Evolutionary conservation across 2,329 filamentous ascomycete genomes (phyloP).

Genomic region (Leptographium flavum): DNA sequence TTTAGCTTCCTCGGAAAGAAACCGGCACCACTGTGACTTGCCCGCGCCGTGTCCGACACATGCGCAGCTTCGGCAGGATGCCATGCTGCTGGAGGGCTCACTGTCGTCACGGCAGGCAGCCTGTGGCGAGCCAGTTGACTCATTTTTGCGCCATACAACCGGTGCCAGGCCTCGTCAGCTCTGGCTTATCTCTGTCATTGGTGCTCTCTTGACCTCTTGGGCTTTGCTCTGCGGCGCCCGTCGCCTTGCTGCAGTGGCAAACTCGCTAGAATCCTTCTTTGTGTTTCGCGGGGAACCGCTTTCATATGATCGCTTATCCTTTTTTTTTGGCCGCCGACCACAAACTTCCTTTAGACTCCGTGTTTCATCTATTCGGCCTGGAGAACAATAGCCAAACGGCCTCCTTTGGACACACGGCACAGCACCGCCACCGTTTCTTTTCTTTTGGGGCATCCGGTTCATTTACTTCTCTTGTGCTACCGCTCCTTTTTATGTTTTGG

Average conservation of each 20-base stretch:
- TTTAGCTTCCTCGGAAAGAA: too few species aligned
- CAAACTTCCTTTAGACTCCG: background rate
- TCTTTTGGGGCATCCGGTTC: background rate
- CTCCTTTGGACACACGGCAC: background rate
- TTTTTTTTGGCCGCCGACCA: background rate
- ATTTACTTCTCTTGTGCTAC: background rate
- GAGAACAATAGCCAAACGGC: background rate
- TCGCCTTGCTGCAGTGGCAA: background rate
- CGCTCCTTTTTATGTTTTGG: background rate
- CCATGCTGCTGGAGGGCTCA: too few species aligned
- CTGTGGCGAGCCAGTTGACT: background rate
- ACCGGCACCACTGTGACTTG: too few species aligned
- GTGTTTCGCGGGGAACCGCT: background rate
- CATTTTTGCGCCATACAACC: background rate
- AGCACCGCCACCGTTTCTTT: background rate
- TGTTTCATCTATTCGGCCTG: background rate
- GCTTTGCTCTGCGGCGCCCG: background rate
- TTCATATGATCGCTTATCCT: background rate
- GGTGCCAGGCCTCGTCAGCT: too few species aligned
- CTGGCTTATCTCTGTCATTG: background rate
- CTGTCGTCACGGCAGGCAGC: background rate
- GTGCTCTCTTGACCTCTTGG: background rate
- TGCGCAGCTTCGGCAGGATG: too few species aligned
- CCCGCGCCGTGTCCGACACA: too few species aligned
- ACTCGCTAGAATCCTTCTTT: background rate